Evolutionary conservation across 225 moss, liverwort and hornwort genomes (phyloP).

Genomic region (Bryoerythrophyllum caledonicum): DNA sequence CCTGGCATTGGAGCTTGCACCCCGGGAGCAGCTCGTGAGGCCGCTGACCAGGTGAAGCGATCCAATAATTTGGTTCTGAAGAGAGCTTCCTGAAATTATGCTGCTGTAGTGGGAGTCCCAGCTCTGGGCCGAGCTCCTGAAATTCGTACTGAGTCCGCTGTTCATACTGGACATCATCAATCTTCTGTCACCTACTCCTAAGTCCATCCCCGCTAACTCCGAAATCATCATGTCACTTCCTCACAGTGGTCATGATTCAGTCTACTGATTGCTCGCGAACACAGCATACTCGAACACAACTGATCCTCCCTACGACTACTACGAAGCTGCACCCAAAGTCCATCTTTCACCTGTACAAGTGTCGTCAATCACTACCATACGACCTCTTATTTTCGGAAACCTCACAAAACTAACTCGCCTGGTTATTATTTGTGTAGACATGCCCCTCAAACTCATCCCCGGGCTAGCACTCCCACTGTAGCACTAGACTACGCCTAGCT

Average conservation of each 20-base stretch:
- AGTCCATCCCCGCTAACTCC: conserved; percentile 44
- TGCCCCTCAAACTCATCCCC: background rate
- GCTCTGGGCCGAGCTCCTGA: conserved; percentile 28
- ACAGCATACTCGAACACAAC: background rate
- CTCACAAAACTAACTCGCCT: background rate
- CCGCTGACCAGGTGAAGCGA: conserved; percentile 43
- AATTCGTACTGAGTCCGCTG: conserved; percentile 29
- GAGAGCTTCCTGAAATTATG: conserved; percentile 49
- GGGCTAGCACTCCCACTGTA: background rate
- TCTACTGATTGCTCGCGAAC: background rate
- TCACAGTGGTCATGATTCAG: background rate
- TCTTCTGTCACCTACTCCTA: conserved; percentile 33
- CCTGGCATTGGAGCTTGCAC: conserved; percentile 36
- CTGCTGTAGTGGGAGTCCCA: conserved; percentile 33
- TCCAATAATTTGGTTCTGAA: conserved; percentile 69
- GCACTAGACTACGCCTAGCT: background rate
- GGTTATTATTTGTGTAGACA: background rate
- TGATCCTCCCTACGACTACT: background rate
- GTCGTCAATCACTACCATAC: background rate
- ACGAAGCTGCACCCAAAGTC: background rate
- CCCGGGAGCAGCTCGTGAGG: conserved; percentile 30
- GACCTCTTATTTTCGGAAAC: background rate
- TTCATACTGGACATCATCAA: conserved; percentile 43
- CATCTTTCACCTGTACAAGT: background rate
- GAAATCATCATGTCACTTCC: conserved; percentile 19